These are phyloP conservation scores for Fusarium sp. DNA, from an alignment of 2,329 filamentous ascomycete genomes.

Conservation along the genomic window DNA sequence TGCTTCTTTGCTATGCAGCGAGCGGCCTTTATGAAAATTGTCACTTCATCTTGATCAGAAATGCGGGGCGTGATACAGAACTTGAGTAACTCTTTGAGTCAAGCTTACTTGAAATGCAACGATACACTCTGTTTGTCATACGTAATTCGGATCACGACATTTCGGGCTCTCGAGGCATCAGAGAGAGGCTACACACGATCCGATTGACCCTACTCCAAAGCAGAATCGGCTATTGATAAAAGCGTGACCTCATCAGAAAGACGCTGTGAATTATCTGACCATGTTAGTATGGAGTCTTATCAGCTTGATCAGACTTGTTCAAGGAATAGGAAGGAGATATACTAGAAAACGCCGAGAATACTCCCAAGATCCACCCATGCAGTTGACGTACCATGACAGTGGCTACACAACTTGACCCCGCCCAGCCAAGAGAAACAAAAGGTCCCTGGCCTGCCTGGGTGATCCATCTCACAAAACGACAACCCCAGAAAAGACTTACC, in stretches of 20 bases:
- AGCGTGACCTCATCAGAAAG: neutral
- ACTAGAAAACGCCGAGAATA: neutral
- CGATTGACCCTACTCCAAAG: neutral
- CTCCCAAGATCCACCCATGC: neutral
- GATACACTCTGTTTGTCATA: neutral
- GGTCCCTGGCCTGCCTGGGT: constrained; percentile 8
- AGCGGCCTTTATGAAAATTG: neutral
- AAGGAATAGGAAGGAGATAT: neutral
- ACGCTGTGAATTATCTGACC: neutral
- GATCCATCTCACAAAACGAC: neutral
- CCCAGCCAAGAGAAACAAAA: constrained; percentile 27
- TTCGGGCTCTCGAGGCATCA: neutral
- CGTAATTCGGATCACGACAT: neutral
- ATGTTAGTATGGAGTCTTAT: neutral
- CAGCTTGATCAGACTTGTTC: neutral
- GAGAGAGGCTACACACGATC: neutral
- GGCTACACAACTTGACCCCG: neutral
- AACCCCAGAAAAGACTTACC: neutral
- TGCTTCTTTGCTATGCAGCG: neutral
- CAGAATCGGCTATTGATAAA: neutral
- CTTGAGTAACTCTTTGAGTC: neutral
- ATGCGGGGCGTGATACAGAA: neutral
- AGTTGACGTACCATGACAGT: neutral
- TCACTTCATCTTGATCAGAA: neutral
- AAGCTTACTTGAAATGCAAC: neutral